Evolutionary conservation across 2,329 filamentous ascomycete genomes (phyloP).

Genomic region (Paradendryphiella salina): DNA sequence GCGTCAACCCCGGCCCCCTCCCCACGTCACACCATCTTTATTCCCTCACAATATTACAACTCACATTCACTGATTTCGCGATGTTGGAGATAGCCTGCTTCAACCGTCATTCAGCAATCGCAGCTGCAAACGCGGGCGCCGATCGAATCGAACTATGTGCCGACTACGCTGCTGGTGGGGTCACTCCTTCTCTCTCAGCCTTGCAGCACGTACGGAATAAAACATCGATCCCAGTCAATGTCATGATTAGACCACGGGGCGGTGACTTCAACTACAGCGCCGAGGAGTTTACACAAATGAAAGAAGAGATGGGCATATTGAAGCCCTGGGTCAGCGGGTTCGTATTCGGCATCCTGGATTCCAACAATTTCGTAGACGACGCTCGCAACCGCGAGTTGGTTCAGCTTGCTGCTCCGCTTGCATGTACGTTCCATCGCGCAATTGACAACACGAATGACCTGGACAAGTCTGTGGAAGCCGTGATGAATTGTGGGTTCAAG

Average conservation of each 20-base stretch:
- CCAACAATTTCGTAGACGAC: constrained; percentile 45
- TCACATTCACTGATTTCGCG: not conserved
- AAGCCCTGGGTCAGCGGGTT: constrained; percentile 52
- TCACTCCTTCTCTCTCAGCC: constrained; percentile 45
- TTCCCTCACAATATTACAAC: too few species aligned
- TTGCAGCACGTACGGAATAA: constrained; percentile 31
- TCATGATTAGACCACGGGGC: constrained; percentile 59
- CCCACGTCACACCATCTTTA: too few species aligned
- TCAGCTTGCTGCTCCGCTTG: constrained; percentile 45
- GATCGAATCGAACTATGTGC: constrained; percentile 58
- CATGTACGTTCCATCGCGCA: constrained; percentile 60
- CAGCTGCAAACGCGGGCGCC: constrained; percentile 51
- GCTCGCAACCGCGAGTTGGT: constrained; percentile 51
- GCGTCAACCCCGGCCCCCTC: too few species aligned
- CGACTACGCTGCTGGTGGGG: constrained; percentile 48
- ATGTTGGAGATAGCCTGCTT: constrained; percentile 58
- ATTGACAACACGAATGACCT: constrained; percentile 52
- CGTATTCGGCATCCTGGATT: constrained; percentile 56
- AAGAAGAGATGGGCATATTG: constrained; percentile 44
- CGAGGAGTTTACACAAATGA: constrained; percentile 52
- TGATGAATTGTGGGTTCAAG: constrained; percentile 52
- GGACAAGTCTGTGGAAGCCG: constrained; percentile 39
- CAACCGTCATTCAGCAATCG: constrained; percentile 48
- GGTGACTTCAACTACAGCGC: constrained; percentile 52
- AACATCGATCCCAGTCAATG: constrained; percentile 50